Conservation (phyloP, 441 rosid genomes). For the Geranium incanum region DNA sequence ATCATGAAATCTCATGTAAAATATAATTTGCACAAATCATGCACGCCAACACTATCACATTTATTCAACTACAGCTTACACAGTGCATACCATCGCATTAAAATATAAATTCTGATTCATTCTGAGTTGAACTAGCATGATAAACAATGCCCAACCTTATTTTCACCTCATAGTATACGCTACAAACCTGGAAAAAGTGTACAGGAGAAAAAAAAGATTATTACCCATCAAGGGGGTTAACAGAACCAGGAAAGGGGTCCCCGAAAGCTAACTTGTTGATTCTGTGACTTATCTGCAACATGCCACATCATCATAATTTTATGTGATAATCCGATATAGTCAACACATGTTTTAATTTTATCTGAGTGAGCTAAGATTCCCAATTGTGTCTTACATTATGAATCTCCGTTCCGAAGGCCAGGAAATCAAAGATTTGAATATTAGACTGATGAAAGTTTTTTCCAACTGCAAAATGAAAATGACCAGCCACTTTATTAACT, state of each 20-base stretch:
- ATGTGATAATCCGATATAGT: background rate
- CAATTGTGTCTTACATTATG: conserved; percentile 52
- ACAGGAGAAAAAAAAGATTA: background rate
- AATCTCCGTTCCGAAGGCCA: conserved; percentile 73
- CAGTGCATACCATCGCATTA: too few species aligned
- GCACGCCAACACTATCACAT: too few species aligned
- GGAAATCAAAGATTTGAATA: conserved; percentile 78
- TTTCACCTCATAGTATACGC: too few species aligned
- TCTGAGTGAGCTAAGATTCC: background rate
- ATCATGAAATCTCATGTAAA: too few species aligned
- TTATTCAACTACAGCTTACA: too few species aligned
- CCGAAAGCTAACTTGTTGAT: conserved; percentile 76
- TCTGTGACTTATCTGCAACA: conserved; percentile 67
- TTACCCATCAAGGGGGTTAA: conserved; percentile 93
- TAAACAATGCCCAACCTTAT: too few species aligned
- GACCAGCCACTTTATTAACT: conserved; percentile 92
- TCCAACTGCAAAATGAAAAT: conserved; percentile 96
- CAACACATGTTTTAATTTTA: conserved; percentile 12
- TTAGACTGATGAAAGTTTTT: conserved; percentile 91
- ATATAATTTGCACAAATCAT: too few species aligned
- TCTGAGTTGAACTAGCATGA: too few species aligned
- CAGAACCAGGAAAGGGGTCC: conserved; percentile 78
- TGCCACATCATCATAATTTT: background rate
- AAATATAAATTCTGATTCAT: too few species aligned
- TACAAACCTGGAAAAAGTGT: background rate